phyloP scores from a whole-genome alignment of 1,139 yeast genomes.

The Geotrichum restrictum region DNA sequence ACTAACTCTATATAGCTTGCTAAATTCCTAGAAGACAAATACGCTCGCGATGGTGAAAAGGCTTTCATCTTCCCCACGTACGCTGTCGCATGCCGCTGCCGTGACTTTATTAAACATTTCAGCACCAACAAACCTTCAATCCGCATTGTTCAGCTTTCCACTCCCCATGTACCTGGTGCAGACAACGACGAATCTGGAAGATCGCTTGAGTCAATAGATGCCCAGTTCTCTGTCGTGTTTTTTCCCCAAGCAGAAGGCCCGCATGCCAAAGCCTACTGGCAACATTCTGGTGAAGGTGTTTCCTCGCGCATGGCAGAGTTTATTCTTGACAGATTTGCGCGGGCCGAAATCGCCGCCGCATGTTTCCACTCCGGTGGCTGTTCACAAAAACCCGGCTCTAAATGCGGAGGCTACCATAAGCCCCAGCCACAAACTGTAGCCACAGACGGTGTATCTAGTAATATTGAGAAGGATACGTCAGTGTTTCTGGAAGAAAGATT shows the following conservation, averaged over 20 bases:
- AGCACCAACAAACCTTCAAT: conserved; percentile 39
- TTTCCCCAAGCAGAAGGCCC: conserved; percentile 56
- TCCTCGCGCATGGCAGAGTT: conserved; percentile 88
- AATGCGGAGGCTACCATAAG: conserved; percentile 22
- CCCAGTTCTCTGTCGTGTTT: conserved; percentile 72
- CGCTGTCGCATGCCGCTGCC: conserved; percentile 74
- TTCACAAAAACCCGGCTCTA: conserved; percentile 18
- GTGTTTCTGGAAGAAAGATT: conserved; percentile 81
- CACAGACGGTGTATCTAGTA: conserved; percentile 13
- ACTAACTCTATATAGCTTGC: conserved; percentile 24
- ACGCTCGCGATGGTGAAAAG: conserved; percentile 72
- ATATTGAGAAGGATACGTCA: conserved; percentile 50
- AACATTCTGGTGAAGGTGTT: conserved; percentile 92
- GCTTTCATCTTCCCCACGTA: conserved; percentile 76
- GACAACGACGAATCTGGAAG: conserved; percentile 46
- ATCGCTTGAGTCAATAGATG: conserved; percentile 54
- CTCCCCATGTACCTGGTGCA: conserved; percentile 57
- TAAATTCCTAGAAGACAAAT: conserved; percentile 44
- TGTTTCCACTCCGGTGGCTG: conserved; percentile 9
- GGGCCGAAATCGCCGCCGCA: conserved; percentile 8
- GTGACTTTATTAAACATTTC: conserved; percentile 60
- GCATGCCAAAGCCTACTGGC: conserved; percentile 87
- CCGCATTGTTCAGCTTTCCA: conserved; percentile 73
- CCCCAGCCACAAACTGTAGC: conserved; percentile 4
- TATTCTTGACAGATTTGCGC: conserved; percentile 58